These are phyloP conservation scores for Aspergillus avenaceus DNA, from an alignment of 495 filamentous ascomycete species.

Conservation along the genomic window DNA sequence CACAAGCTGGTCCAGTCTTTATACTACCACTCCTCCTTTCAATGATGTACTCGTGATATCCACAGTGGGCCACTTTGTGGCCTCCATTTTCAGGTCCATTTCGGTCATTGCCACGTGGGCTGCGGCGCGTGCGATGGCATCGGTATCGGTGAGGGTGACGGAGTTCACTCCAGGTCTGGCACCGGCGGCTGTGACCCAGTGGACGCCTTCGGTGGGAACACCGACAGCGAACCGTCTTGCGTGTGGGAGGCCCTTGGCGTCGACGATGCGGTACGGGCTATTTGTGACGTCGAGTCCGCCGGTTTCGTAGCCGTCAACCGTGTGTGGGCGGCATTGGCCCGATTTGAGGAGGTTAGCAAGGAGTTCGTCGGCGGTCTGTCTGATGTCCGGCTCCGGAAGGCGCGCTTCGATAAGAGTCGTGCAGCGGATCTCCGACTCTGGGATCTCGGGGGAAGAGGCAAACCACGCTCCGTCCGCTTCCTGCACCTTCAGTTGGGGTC, in stretches of 20 bases:
- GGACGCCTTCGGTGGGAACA: slow-evolving; percentile 3
- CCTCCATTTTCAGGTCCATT: too few relatives aligned
- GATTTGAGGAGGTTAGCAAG: slow-evolving; percentile 10
- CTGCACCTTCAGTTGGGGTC: slow-evolving; percentile 9
- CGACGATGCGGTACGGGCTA: background rate
- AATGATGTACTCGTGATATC: too few relatives aligned
- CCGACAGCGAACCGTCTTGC: slow-evolving; percentile 2
- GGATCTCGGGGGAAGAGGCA: slow-evolving; percentile 8
- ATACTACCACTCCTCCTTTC: too few relatives aligned
- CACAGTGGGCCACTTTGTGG: too few relatives aligned
- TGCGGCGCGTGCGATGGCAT: background rate
- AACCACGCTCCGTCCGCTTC: slow-evolving; percentile 12
- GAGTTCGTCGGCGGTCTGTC: slow-evolving; percentile 12
- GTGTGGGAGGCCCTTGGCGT: background rate
- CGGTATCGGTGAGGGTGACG: slow-evolving; percentile 2
- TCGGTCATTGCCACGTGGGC: background rate
- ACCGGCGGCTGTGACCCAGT: slow-evolving; percentile 2
- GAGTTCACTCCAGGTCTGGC: slow-evolving; percentile 3
- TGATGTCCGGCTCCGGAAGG: slow-evolving; percentile 13
- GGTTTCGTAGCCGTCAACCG: slow-evolving; percentile 1
- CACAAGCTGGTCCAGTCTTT: too few relatives aligned
- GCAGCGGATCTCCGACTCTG: background rate
- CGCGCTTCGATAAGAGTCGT: slow-evolving; percentile 17
- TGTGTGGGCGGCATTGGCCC: slow-evolving; percentile 12
- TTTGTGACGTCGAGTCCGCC: background rate